Conservation (phyloP, 495 filamentous ascomycete species). For the Hypoxylon cercidicola region DNA sequence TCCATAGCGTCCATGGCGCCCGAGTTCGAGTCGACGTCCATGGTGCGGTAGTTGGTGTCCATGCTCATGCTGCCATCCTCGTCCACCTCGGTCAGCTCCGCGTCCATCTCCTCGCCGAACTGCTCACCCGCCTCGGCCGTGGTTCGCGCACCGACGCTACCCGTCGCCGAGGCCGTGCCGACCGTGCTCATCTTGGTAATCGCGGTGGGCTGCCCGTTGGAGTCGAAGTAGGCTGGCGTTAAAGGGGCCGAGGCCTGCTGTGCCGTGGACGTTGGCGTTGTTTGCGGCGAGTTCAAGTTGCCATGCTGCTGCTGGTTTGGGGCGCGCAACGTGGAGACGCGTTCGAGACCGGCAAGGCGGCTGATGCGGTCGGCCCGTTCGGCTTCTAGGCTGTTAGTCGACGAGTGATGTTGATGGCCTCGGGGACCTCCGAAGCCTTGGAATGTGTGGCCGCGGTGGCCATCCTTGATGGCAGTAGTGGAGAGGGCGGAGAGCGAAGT, state of each 20-base stretch:
- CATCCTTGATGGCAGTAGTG: slow-evolving; percentile 94
- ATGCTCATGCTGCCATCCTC: slow-evolving; percentile 58
- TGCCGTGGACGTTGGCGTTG: slow-evolving; percentile 44
- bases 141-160: slow-evolving; percentile 75
- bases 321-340: slow-evolving; percentile 74
- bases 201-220: slow-evolving; percentile 65
- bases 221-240: slow-evolving; percentile 76
- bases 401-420: slow-evolving; percentile 67
- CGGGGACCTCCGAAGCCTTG: slow-evolving; percentile 59
- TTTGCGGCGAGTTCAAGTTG: slow-evolving; percentile 41
- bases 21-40: slow-evolving; percentile 54
- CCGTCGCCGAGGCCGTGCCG: slow-evolving; percentile 77
- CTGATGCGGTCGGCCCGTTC: slow-evolving; percentile 95
- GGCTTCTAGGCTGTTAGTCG: slow-evolving; percentile 79
- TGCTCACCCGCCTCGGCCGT: slow-evolving; percentile 59
- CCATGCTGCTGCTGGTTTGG: slow-evolving; percentile 50
- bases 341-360: slow-evolving; percentile 85
- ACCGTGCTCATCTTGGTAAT: slow-evolving; percentile 81
- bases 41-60: slow-evolving; percentile 58
- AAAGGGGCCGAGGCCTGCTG: slow-evolving; percentile 48
- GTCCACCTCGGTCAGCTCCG: slow-evolving; percentile 54
- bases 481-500: slow-evolving; percentile 87
- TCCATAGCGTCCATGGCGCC: slow-evolving; percentile 52
- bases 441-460: slow-evolving; percentile 77
- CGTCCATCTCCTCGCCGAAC: slow-evolving; percentile 65